These are phyloP conservation scores for Spergularia bocconei DNA, from an alignment of 148 eudicot species.

Conservation along the genomic window DNA sequence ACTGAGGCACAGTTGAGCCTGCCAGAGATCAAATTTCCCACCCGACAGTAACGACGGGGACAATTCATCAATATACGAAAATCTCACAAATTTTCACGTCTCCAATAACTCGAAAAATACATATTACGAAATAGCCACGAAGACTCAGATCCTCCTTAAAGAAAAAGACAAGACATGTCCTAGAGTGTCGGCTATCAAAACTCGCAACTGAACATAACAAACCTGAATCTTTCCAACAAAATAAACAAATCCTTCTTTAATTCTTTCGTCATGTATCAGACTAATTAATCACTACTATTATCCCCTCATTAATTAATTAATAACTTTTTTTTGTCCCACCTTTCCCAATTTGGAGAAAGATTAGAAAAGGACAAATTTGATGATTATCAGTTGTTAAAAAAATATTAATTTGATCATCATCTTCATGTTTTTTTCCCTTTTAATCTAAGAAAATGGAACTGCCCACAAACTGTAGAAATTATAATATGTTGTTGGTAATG, in stretches of 20 bases:
- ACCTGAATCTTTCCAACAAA: constrained; percentile 9
- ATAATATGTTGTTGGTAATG: constrained; percentile 1
- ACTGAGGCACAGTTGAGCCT: too few relatives aligned
- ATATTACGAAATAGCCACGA: too few relatives aligned
- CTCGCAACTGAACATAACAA: neutral
- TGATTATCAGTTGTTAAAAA: neutral
- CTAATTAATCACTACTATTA: neutral
- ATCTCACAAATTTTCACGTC: too few relatives aligned
- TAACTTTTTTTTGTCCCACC: neutral
- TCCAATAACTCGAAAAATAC: too few relatives aligned
- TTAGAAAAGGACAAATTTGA: neutral
- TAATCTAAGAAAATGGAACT: constrained; percentile 14
- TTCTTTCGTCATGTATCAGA: neutral
- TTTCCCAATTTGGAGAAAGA: neutral
- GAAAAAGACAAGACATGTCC: neutral
- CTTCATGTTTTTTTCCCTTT: neutral
- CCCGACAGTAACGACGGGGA: too few relatives aligned
- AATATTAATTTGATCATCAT: neutral
- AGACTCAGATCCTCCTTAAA: too few relatives aligned
- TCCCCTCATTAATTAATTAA: neutral
- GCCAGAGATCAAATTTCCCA: too few relatives aligned
- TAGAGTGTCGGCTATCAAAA: constrained; percentile 12
- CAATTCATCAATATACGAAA: too few relatives aligned
- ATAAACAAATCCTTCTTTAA: neutral
- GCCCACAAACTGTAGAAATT: neutral